Evolutionary conservation across 768 basidiomycete genomes (phyloP), one percentile per base, ranked within the genome.

Genomic region (Pulveroboletus sp.): DNA sequence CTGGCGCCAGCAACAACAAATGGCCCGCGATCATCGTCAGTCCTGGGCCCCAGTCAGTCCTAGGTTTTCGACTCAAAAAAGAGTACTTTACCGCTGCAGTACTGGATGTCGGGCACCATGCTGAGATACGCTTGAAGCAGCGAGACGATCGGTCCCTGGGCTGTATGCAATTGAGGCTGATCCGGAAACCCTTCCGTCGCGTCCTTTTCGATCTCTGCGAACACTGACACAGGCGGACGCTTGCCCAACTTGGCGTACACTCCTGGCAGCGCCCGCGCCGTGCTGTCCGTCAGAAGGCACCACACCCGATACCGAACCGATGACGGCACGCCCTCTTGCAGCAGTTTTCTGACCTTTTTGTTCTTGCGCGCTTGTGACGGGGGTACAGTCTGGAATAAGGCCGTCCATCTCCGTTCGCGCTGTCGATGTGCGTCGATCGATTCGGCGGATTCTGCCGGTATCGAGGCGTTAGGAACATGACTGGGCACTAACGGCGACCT

Each of bases 251-350:
- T 81, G 14, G 71, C 53, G 67, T 91, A 92, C 14, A 91, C 76
- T 2, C 83, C 82, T 2, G 83, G 76, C 41, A 89, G 79, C 40
- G 76, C 75, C 43, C 82, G 79, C 10, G 80, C 83, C 61, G 85
- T 87, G 55, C 84, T 85, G 61, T 92, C 86, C 6, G 83, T 85
- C 11, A 93, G 67, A 62, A 85, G 82, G 16, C 81, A 80, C 91
- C 91, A 93, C 4, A 92, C 89, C 14, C 84, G 78, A 55, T 89
- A 92, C 10, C 91, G 76, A 22, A 93, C 88, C 11, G 85, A 88
- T 10, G 86, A 82, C 0, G 91, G 91, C 1, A 93, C 86, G 31
- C 82, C 82, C n/a, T 90, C 87, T 37, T 83, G 68, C 24, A 92
- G 57, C 7, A 93, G 68, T 58, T 83, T 85, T 55, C 80, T 76